Evolutionary conservation across 2,329 filamentous ascomycete genomes (phyloP).

Genomic region (Trichoderma atrobrunneum): DNA sequence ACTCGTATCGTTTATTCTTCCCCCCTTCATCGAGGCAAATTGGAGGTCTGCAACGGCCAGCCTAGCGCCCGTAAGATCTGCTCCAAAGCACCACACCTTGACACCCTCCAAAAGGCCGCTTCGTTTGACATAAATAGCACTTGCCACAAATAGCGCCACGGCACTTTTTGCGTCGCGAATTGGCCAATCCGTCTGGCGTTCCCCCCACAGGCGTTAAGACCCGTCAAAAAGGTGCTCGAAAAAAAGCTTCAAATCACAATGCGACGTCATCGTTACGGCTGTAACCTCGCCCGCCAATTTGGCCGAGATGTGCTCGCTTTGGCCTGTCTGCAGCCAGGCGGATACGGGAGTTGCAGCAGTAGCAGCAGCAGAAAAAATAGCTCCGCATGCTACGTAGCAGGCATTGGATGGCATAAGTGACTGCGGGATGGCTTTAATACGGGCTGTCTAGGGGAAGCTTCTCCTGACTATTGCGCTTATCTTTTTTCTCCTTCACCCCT

Average conservation of each 20-base stretch:
- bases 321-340: constrained; percentile 4
- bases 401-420: background rate
- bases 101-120: background rate
- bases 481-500: background rate
- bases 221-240: background rate
- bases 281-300: constrained; percentile 12
- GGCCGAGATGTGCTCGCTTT: constrained; percentile 12
- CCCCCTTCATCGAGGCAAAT: background rate
- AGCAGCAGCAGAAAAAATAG: background rate
- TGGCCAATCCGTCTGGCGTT: constrained; percentile 7
- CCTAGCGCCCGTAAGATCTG: background rate
- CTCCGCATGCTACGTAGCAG: constrained; percentile 11
- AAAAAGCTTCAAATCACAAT: background rate
- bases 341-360: constrained; percentile 1
- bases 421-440: background rate
- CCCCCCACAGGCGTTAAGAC: background rate
- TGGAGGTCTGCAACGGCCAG: background rate
- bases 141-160: background rate
- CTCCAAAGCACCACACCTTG: background rate
- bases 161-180: constrained; percentile 4
- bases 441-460: constrained; percentile 3
- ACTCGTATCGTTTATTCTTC: background rate
- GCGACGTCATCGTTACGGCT: constrained; percentile 19
- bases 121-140: constrained; percentile 11
- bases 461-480: constrained; percentile 10